Evolutionary conservation across 2,329 filamentous ascomycete species (phyloP).

Genomic region (Alternaria hordeiaustralica): DNA sequence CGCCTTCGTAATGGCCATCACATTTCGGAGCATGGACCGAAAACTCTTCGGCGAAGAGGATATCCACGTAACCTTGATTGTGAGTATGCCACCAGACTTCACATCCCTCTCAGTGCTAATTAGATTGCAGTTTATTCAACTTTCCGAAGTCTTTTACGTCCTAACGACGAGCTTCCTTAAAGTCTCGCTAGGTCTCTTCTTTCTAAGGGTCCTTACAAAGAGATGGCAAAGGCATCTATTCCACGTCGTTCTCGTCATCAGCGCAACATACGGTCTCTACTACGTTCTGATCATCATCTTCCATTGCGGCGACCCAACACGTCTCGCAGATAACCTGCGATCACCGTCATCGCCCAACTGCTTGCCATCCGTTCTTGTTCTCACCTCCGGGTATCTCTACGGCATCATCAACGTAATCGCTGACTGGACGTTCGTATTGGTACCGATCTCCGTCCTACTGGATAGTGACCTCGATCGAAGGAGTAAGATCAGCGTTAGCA

Average conservation of each 20-base stretch:
- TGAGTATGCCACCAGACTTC: slow-evolving; percentile 7
- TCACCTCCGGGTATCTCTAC: slow-evolving; percentile 40
- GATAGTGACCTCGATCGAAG: slow-evolving; percentile 53
- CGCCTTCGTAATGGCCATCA: slow-evolving; percentile 25
- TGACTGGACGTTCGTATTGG: slow-evolving; percentile 45
- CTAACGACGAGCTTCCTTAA: slow-evolving; percentile 58
- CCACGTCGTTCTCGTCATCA: background rate
- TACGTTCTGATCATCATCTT: slow-evolving; percentile 41
- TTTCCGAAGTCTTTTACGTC: slow-evolving; percentile 59
- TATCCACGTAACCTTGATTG: slow-evolving; percentile 26
- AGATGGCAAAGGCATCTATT: slow-evolving; percentile 35
- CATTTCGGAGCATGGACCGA: slow-evolving; percentile 8
- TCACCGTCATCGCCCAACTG: slow-evolving; percentile 22
- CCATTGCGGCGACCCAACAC: slow-evolving; percentile 38
- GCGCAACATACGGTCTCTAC: slow-evolving; percentile 30
- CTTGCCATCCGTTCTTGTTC: slow-evolving; percentile 27
- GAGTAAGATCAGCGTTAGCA: slow-evolving; percentile 55
- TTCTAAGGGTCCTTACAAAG: slow-evolving; percentile 42
- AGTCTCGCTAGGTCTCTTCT: slow-evolving; percentile 46
- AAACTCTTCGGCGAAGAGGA: slow-evolving; percentile 19
- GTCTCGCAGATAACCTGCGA: slow-evolving; percentile 29
- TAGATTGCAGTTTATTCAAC: slow-evolving; percentile 34
- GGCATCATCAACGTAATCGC: slow-evolving; percentile 41
- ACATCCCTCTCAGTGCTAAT: background rate
- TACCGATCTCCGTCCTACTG: slow-evolving; percentile 42